Base-by-base conservation (phyloP, 495 filamentous ascomycete species). In the Neurospora africana region DNA sequence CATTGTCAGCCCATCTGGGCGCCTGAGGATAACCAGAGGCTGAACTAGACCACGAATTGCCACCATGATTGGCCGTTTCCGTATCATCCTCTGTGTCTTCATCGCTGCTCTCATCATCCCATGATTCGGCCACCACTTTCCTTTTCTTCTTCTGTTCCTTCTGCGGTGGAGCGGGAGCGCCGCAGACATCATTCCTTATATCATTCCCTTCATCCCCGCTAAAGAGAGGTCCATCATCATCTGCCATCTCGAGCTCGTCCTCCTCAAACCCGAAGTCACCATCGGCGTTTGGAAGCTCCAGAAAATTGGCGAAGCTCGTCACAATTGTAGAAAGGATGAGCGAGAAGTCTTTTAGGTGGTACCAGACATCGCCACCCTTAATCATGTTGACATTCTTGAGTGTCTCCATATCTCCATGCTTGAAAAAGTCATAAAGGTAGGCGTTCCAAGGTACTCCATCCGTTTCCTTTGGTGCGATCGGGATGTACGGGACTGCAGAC, bases 351-450 rank as follows among this genome's bases (percentile, higher is more conserved):
- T 89, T 90, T 7, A 91, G 78, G 2, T 83, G 67, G 74, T 88
- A 92, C 91, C 90, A 93, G 15, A 90, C 81, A 40, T 93, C 92
- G 0, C 85, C 84, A 15, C 77, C 75, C n/a, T 84, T 84, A 68
- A 94, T 85, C 4, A 81, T 77, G 74, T 93, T 93, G 5, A 86
- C 88, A 5, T 47, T 79, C 19, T 85, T 83, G 9, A 94, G 81
- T 0, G 86, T 82, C 6, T 79, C 72, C 10, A 86, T 69, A 74
- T 89, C 85, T 6, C 91, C 92, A 73, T 94, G 87, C 77, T 86
- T 89, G 86, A 86, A 92, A 79, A 93, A 94, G 75, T 93, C 91
- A 69, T 88, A 87, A 10, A 94, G 80, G 74, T 92, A 93, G 0
- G 90, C 90, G 75, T 94, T 93, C 67, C 90, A 76, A 74, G 21